phyloP scores from a whole-genome alignment of 371 early-diverging fungal species.

The Syncephalastrum contaminatum region DNA sequence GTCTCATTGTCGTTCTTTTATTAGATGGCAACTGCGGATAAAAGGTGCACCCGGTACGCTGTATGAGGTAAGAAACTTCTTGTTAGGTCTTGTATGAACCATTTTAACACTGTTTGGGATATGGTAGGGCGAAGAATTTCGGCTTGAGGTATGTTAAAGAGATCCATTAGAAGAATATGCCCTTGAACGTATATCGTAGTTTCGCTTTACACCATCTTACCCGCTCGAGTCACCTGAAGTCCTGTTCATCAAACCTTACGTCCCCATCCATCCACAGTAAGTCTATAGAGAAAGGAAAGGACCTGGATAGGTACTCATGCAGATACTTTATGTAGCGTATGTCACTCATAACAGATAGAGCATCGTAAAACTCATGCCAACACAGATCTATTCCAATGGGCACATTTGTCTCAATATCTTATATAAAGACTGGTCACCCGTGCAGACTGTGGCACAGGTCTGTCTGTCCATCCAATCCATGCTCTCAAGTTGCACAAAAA shows the following conservation, averaged over 20 bases:
- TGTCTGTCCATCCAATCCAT: constrained; percentile 92
- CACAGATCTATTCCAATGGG: constrained; percentile 85
- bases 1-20: background rate
- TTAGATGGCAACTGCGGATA: constrained; percentile 63
- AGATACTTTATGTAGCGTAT: background rate
- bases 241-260: constrained; percentile 63
- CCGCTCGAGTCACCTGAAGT: constrained; percentile 89
- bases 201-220: constrained; percentile 80
- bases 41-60: constrained; percentile 67
- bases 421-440: constrained; percentile 95
- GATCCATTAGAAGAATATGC: background rate
- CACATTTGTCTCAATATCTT: constrained; percentile 96
- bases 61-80: constrained; percentile 50
- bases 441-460: constrained; percentile 91
- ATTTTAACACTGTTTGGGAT: background rate
- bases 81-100: background rate
- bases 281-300: constrained; percentile 9
- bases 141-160: constrained; percentile 54
- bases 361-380: background rate
- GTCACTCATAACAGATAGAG: background rate
- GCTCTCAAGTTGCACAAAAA: constrained; percentile 83
- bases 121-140: constrained; percentile 58
- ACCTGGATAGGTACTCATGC: background rate
- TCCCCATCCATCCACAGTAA: constrained; percentile 87
- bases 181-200: constrained; percentile 35